These are phyloP conservation scores for Fonsecaea monophora DNA, from an alignment of 2,329 filamentous ascomycete genomes.

Conservation along the genomic window DNA sequence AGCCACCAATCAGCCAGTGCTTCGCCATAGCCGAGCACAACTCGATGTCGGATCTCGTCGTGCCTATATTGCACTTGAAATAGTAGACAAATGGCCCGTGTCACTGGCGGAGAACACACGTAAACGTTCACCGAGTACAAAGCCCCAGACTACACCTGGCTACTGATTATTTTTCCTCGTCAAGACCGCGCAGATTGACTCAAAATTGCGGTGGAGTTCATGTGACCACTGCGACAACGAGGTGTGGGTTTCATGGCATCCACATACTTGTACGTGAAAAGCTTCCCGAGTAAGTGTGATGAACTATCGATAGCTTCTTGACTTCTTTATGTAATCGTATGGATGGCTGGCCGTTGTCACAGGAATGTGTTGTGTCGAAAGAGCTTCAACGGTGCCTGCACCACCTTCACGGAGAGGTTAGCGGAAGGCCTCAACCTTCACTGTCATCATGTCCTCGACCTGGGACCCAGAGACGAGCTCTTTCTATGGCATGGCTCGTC, in stretches of 20 bases:
- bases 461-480: not conserved
- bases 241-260: conserved; percentile 36
- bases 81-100: not conserved
- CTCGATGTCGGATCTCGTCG: not conserved
- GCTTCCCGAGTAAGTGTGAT: not conserved
- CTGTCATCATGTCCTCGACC: not conserved
- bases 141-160: not conserved
- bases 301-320: not conserved
- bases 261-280: conserved; percentile 6
- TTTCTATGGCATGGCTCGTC: not conserved
- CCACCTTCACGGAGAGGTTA: not conserved
- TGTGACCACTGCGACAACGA: conserved; percentile 31
- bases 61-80: not conserved
- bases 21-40: not conserved
- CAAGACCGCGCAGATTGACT: not conserved
- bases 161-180: not conserved
- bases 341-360: not conserved
- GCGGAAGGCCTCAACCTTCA: not conserved
- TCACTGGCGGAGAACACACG: not conserved
- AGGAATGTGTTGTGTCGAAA: not conserved
- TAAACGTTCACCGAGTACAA: not conserved
- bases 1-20: conserved; percentile 2
- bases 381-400: not conserved
- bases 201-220: conserved; percentile 21
- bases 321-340: not conserved